phyloP scores from a whole-genome alignment of 495 filamentous ascomycete genomes.

The Thermothielavioides terrestris region DNA sequence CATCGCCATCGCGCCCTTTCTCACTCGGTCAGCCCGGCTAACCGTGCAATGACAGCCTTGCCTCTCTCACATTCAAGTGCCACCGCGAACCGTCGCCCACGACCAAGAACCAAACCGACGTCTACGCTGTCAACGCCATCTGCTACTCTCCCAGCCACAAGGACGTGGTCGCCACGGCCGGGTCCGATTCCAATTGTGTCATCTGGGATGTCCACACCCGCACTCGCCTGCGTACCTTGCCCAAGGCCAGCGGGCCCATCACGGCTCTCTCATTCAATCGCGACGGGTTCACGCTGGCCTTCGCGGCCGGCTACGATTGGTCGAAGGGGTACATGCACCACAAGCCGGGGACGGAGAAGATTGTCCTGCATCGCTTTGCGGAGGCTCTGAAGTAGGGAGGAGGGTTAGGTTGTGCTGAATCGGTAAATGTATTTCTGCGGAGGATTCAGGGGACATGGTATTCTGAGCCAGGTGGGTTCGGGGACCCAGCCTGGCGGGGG shows the following conservation, averaged over 20 bases:
- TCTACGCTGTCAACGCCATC: conserved; percentile 84
- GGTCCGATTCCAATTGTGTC: conserved; percentile 80
- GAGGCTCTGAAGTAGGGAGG: conserved; percentile 56
- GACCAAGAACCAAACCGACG: conserved; percentile 52
- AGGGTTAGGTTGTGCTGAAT: background rate
- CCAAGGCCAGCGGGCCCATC: conserved; percentile 70
- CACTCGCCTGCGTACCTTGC: conserved; percentile 78
- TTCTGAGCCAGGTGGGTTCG: no score
- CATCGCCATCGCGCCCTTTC: no score
- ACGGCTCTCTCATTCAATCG: conserved; percentile 68
- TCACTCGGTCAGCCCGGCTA: no score
- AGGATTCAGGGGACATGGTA: no score
- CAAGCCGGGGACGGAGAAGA: conserved; percentile 59
- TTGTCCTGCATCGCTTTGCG: conserved; percentile 75
- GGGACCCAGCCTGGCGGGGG: background rate
- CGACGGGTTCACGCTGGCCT: conserved; percentile 75
- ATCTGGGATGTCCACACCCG: conserved; percentile 90
- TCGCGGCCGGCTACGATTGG: conserved; percentile 92
- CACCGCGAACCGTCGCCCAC: conserved; percentile 64
- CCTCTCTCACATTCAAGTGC: conserved; percentile 91
- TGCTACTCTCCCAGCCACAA: conserved; percentile 71
- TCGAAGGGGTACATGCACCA: conserved; percentile 76
- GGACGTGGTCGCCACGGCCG: conserved; percentile 85
- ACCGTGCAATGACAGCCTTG: no score
- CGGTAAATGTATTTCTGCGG: conserved; percentile 1